Evolutionary conservation across 1,284 basidiomycete species (phyloP).

Genomic region (Sphagnurus paluster): DNA sequence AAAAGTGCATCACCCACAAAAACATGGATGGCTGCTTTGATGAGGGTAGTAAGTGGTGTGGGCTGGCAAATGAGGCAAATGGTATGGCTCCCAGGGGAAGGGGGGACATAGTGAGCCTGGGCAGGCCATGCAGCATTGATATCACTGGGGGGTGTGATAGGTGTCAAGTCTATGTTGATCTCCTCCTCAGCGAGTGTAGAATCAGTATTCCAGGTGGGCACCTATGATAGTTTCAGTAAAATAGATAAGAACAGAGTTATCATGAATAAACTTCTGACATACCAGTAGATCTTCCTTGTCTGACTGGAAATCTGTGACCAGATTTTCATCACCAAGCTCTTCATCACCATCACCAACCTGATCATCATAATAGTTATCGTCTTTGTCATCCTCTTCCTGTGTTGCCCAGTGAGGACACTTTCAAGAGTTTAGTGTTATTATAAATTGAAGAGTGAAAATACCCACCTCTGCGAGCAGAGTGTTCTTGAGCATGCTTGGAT

Average conservation of each 20-base stretch:
- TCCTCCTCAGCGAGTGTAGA: background rate
- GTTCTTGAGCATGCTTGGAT: too few species aligned
- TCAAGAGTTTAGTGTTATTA: too few species aligned
- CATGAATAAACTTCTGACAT: too few species aligned
- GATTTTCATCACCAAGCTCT: too few species aligned
- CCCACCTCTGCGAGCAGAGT: too few species aligned
- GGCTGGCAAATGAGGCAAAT: conserved; percentile 5
- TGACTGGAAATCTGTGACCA: background rate
- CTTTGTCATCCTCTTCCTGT: too few species aligned
- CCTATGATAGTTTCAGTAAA: background rate
- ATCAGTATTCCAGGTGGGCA: background rate
- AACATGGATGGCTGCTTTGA: conserved; percentile 3
- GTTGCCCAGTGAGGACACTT: too few species aligned
- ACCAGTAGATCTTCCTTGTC: background rate
- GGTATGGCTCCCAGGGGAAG: background rate
- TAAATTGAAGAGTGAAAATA: too few species aligned
- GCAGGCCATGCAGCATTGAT: conserved; percentile 1
- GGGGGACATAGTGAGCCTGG: conserved; percentile 4
- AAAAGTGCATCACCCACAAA: conserved; percentile 2
- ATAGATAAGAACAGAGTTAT: too few species aligned
- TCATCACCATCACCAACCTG: too few species aligned
- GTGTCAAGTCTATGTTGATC: background rate
- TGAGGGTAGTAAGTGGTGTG: background rate
- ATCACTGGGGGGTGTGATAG: too few species aligned
- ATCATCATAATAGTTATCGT: too few species aligned